Conservation (phyloP, 2,329 filamentous ascomycete genomes). For the Colletotrichum aenigma region DNA sequence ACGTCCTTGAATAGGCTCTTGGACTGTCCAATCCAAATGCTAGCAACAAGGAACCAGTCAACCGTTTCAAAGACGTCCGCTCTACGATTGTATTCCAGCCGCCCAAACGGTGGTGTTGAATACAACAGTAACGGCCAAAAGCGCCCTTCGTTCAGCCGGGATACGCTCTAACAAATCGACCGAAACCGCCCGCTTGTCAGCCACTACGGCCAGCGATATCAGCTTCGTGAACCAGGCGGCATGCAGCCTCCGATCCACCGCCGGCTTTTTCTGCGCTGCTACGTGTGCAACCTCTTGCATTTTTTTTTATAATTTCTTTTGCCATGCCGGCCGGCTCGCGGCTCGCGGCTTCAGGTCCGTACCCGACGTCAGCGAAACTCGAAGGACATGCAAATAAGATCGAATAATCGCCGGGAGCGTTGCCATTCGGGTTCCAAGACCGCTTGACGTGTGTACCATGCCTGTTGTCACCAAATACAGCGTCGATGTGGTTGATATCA, state of each 20-base stretch:
- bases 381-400: not conserved
- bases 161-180: not conserved
- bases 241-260: not conserved
- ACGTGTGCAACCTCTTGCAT: not conserved
- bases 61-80: not conserved
- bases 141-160: not conserved
- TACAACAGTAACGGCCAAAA: not conserved
- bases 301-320: not conserved
- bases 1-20: not conserved
- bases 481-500: conserved; percentile 5
- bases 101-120: not conserved
- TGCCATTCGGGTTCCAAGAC: not conserved
- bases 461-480: not conserved
- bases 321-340: not conserved
- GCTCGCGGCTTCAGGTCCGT: not conserved
- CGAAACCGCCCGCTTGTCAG: conserved; percentile 2
- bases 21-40: not conserved
- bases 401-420: not conserved
- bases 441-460: not conserved
- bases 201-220: not conserved
- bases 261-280: not conserved
- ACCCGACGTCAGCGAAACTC: not conserved
- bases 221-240: not conserved
- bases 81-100: not conserved
- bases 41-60: not conserved